phyloP scores from a whole-genome alignment of 163 green algal genomes.

The Prototheca stagnorum region DNA sequence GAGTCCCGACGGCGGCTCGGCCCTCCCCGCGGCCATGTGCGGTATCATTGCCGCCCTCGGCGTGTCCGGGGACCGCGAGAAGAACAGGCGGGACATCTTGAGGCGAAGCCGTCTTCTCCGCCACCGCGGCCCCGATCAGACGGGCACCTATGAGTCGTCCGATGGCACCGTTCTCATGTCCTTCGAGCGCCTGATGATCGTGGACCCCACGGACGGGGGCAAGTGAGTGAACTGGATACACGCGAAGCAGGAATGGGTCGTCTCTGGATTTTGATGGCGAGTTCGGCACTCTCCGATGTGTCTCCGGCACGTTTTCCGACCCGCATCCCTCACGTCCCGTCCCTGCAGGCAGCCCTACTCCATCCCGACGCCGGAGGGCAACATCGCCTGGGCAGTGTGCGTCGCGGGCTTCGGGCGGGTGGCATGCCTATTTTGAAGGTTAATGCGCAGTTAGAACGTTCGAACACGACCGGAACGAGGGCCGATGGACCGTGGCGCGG shows the following conservation, averaged over 20 bases:
- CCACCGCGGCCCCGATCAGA: slow-evolving; percentile 61
- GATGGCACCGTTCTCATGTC: slow-evolving; percentile 62
- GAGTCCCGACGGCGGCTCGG: too few relatives aligned
- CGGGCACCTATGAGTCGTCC: slow-evolving; percentile 27
- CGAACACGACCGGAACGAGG: too few relatives aligned
- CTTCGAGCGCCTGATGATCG: slow-evolving; percentile 94
- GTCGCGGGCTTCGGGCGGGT: slow-evolving; percentile 1
- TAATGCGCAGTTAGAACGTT: too few relatives aligned
- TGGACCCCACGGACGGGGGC: slow-evolving; percentile 75
- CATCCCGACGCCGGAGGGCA: slow-evolving; percentile 30
- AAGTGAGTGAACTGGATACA: slow-evolving; percentile 9
- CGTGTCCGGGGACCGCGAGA: slow-evolving; percentile 25
- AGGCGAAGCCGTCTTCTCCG: slow-evolving; percentile 42
- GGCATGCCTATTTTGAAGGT: neutral
- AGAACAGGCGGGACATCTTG: slow-evolving; percentile 33
- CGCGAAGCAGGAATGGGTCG: neutral
- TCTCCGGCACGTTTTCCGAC: neutral
- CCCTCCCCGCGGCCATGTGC: too few relatives aligned
- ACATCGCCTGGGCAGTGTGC: slow-evolving; percentile 51
- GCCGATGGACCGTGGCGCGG: too few relatives aligned
- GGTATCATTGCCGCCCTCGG: slow-evolving; percentile 64
- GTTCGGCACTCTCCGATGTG: neutral
- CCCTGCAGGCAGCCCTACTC: slow-evolving; percentile 41
- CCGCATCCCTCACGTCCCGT: neutral
- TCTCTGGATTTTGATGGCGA: neutral